A percentile compares a stretch with the other conserved stretches of the same genome.
phyloP scores from a whole-genome alignment of 495 filamentous ascomycete species.

The Penicillium diatomitis region DNA sequence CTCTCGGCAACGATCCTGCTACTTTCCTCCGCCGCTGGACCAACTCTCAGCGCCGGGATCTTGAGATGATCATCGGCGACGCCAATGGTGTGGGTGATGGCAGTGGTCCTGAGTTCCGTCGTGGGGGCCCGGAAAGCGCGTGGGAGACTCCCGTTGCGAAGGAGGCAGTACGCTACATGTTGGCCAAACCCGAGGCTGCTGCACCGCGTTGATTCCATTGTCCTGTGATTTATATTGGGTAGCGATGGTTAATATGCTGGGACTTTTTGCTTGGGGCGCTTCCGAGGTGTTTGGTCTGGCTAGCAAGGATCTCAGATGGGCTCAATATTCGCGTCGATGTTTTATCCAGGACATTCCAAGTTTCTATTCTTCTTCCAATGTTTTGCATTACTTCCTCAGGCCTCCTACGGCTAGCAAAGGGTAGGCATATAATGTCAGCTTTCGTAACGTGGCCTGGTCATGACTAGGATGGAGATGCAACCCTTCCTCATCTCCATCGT shows the following conservation, averaged over 20 bases:
- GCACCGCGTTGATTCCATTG: slow-evolving; percentile 14
- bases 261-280: slow-evolving; percentile 23
- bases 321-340: no score
- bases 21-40: slow-evolving; percentile 77
- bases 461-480: no score
- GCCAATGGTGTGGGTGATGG: slow-evolving; percentile 58
- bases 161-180: slow-evolving; percentile 42
- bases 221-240: neutral
- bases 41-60: slow-evolving; percentile 76
- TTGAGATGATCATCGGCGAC: slow-evolving; percentile 85
- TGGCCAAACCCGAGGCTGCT: slow-evolving; percentile 35
- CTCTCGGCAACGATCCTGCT: slow-evolving; percentile 70
- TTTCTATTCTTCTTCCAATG: no score
- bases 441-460: no score
- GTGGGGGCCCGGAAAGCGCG: slow-evolving; percentile 44
- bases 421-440: no score
- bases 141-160: slow-evolving; percentile 43
- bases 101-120: slow-evolving; percentile 48
- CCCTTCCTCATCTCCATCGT: no score
- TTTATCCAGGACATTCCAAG: no score
- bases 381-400: no score
- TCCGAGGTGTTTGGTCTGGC: no score
- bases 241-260: slow-evolving; percentile 7
- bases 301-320: no score
- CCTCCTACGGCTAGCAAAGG: no score